These are phyloP conservation scores for Solanum neorickii DNA, from an alignment of 257 asterid genomes.

Conservation along the genomic window DNA sequence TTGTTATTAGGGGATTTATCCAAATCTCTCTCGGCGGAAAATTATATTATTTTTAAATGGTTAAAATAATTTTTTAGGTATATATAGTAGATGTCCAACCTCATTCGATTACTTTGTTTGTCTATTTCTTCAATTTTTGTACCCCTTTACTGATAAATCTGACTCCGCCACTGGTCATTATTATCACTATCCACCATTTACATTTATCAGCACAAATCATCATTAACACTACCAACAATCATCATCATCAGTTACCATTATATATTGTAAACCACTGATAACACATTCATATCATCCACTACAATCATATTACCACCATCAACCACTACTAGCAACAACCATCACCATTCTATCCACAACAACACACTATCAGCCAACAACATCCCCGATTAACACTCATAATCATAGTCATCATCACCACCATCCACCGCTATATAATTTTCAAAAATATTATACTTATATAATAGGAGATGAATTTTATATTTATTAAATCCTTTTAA, in stretches of 20 bases:
- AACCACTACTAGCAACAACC: neutral
- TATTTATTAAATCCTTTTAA: too few species aligned
- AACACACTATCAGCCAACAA: neutral
- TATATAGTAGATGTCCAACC: too few species aligned
- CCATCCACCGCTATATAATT: neutral
- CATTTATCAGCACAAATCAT: neutral
- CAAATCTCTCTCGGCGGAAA: too few species aligned
- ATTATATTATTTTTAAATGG: fast-evolving
- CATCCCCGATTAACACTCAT: neutral
- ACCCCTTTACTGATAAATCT: too few species aligned
- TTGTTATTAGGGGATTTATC: too few species aligned
- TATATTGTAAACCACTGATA: neutral
- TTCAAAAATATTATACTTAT: too few species aligned
- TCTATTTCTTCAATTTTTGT: too few species aligned
- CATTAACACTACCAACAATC: neutral
- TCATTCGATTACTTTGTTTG: too few species aligned
- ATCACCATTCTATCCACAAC: neutral
- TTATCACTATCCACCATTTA: neutral
- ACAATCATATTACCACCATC: neutral
- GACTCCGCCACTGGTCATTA: too few species aligned
- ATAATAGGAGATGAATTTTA: too few species aligned
- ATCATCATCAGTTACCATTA: neutral
- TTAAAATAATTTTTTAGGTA: too few species aligned
- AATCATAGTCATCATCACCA: neutral
- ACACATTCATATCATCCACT: neutral